Evolutionary conservation across 2,329 filamentous ascomycete species (phyloP).

Genomic region (Cladophialophora immunda): DNA sequence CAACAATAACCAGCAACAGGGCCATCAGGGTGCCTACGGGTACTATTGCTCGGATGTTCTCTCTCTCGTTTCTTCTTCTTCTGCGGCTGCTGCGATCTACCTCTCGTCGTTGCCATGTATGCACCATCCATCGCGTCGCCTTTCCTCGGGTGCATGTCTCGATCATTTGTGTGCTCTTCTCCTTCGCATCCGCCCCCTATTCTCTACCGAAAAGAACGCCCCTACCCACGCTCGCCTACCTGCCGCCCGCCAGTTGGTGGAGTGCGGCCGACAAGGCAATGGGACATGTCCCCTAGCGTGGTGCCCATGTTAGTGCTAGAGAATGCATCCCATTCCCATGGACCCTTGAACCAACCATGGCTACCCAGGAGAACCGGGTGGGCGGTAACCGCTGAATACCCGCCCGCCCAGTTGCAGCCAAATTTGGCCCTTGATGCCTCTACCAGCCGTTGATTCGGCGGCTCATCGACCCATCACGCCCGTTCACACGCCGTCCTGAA

Average conservation of each 20-base stretch:
- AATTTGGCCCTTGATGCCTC: slow-evolving; percentile 3
- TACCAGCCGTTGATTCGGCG: slow-evolving; percentile 26
- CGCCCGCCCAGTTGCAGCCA: slow-evolving; percentile 5
- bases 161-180: background rate
- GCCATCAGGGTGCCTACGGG: background rate
- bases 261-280: background rate
- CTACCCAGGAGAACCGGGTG: slow-evolving; percentile 22
- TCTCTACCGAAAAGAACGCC: background rate
- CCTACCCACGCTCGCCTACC: background rate
- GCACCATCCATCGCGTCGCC: background rate
- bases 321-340: slow-evolving; percentile 1
- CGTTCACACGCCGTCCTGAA: slow-evolving; percentile 22
- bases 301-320: slow-evolving; percentile 14
- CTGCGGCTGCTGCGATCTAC: background rate
- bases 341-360: slow-evolving; percentile 3
- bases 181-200: background rate
- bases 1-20: background rate
- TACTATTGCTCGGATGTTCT: background rate
- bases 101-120: background rate
- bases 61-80: background rate
- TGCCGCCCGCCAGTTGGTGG: background rate
- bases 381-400: slow-evolving; percentile 32
- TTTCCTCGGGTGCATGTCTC: background rate
- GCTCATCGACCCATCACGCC: slow-evolving; percentile 25
- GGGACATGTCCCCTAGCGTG: background rate